Evolutionary conservation across 2,329 filamentous ascomycete species (phyloP).

Genomic region (Beauveria bassiana): DNA sequence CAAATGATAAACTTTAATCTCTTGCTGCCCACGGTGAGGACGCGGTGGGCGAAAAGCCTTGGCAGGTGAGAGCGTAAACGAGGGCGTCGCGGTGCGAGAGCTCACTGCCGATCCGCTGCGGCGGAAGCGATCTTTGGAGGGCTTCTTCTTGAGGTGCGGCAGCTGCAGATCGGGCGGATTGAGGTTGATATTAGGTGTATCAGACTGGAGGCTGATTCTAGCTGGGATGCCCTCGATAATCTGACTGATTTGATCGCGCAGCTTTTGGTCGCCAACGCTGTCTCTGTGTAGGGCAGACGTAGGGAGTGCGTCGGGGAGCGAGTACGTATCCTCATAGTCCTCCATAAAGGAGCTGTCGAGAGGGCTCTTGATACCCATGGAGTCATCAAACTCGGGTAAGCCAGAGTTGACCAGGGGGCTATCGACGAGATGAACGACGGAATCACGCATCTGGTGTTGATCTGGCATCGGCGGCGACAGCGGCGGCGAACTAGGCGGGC

Average conservation of each 20-base stretch:
- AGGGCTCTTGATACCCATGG: conserved; percentile 31
- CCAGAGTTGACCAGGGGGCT: conserved; percentile 35
- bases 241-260: conserved; percentile 73
- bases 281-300: conserved; percentile 21
- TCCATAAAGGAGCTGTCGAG: conserved; percentile 37
- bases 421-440: conserved; percentile 36
- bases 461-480: conserved; percentile 13
- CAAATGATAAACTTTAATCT: conserved; percentile 88
- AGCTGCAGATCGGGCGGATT: conserved; percentile 52
- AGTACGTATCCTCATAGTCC: conserved; percentile 37
- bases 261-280: conserved; percentile 52
- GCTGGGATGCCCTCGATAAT: conserved; percentile 72
- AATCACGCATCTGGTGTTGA: conserved; percentile 15
- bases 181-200: conserved; percentile 41
- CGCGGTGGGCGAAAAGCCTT: conserved; percentile 42
- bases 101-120: conserved; percentile 46
- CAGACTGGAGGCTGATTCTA: conserved; percentile 64
- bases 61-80: conserved; percentile 62
- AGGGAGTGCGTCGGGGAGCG: conserved; percentile 22
- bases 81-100: conserved; percentile 52
- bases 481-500: conserved; percentile 43
- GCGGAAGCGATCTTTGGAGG: conserved; percentile 35
- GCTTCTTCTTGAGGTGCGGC: conserved; percentile 37
- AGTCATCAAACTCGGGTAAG: conserved; percentile 32
- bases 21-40: conserved; percentile 49